phyloP scores from a whole-genome alignment of 768 basidiomycete species.

The Tylopilus cervinicoccineus region DNA sequence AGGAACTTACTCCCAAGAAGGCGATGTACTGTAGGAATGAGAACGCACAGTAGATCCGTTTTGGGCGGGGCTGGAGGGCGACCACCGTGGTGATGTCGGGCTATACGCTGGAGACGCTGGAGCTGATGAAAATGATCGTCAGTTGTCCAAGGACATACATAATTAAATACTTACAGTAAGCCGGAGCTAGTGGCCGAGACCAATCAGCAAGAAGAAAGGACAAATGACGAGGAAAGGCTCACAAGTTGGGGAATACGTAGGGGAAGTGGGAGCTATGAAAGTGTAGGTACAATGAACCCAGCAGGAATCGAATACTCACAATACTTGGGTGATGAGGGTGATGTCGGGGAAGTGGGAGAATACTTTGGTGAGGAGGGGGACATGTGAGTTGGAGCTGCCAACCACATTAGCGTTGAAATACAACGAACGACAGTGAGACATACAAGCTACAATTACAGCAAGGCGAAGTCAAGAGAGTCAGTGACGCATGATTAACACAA shows the following conservation, averaged over 20 bases:
- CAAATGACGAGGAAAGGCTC: conserved; percentile 32
- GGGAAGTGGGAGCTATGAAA: conserved; percentile 73
- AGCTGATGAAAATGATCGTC: conserved; percentile 39
- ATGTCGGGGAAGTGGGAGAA: conserved; percentile 90
- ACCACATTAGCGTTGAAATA: conserved; percentile 6
- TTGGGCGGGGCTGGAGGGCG: conserved; percentile 75
- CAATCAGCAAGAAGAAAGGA: conserved; percentile 3
- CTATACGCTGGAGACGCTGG: conserved; percentile 86
- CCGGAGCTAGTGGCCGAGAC: conserved; percentile 49
- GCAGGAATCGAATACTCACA: conserved; percentile 46
- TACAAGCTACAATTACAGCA: conserved; percentile 51
- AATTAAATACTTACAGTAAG: conserved; percentile 59
- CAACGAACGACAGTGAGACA: conserved; percentile 26
- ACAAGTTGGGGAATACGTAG: conserved; percentile 87
- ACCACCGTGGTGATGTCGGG: conserved; percentile 82
- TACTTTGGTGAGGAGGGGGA: conserved; percentile 92
- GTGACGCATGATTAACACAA: conserved; percentile 13
- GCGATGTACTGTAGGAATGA: conserved; percentile 45
- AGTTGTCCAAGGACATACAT: background rate
- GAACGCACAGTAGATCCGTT: conserved; percentile 37
- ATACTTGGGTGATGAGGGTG: conserved; percentile 90
- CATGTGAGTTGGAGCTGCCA: conserved; percentile 69
- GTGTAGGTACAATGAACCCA: conserved; percentile 7
- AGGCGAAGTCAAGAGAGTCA: conserved; percentile 16
- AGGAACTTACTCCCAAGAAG: conserved; percentile 46